Percentiles rank a stretch among this genome's conserved stretches.
Conservation (phyloP, 2,329 filamentous ascomycete genomes). For the Pseudogymnoascus sp. region DNA sequence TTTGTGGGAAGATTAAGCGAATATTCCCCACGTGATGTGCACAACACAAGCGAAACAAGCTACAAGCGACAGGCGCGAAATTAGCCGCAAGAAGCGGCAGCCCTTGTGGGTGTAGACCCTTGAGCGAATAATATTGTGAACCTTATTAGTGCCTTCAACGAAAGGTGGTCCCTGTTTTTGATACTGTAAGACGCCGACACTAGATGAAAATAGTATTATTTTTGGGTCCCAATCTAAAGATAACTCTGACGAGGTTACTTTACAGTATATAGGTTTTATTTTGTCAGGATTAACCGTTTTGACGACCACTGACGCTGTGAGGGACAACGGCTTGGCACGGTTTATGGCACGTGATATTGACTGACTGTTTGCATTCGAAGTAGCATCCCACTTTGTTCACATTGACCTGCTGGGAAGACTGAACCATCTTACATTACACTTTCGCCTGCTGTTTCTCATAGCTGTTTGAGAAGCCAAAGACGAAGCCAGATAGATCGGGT, state of each 20-base stretch:
- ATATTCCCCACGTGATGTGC: constrained; percentile 4
- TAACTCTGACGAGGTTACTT: not conserved
- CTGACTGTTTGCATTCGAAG: not conserved
- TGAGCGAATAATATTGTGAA: not conserved
- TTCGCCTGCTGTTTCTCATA: not conserved
- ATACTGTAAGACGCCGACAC: not conserved
- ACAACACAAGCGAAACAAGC: constrained; percentile 6
- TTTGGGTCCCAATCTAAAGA: not conserved
- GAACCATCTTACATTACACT: not conserved
- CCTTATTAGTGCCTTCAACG: not conserved
- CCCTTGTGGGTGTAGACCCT: constrained; percentile 5
- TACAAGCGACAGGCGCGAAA: constrained; percentile 2
- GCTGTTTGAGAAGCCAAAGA: not conserved
- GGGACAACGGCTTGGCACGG: not conserved
- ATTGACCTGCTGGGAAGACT: not conserved
- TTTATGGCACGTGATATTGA: not conserved
- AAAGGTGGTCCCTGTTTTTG: not conserved
- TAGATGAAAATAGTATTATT: not conserved
- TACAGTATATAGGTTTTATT: not conserved
- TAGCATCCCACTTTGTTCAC: not conserved
- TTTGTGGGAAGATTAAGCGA: constrained; percentile 10
- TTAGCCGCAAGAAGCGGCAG: constrained; percentile 1
- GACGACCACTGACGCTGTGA: not conserved
- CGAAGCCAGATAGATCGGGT: not conserved
- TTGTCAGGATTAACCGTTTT: not conserved